phyloP scores from a whole-genome alignment of 768 basidiomycete species.

The Mycena vitilis region DNA sequence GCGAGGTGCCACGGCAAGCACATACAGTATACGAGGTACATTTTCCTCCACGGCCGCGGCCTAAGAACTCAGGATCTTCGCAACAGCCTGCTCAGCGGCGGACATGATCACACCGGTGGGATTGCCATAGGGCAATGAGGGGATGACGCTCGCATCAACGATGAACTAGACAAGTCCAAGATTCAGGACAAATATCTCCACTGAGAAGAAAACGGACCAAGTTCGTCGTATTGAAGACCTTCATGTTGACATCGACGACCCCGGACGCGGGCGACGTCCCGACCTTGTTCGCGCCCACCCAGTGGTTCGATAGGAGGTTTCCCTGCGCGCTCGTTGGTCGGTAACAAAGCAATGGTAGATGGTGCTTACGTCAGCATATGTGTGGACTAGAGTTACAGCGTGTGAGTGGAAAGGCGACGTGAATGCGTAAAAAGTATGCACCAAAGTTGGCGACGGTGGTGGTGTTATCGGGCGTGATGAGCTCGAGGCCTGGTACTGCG shows the following conservation, averaged over 20 bases:
- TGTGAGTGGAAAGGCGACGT: conserved; percentile 12
- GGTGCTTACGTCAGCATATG: conserved; percentile 46
- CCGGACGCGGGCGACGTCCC: conserved; percentile 46
- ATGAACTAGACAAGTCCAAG: conserved; percentile 43
- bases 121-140: conserved; percentile 67
- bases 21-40: no score
- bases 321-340: conserved; percentile 35
- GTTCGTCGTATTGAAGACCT: conserved; percentile 62
- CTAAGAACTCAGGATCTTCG: conserved; percentile 55
- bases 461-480: conserved; percentile 72
- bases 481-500: conserved; percentile 59
- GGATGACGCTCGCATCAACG: conserved; percentile 45
- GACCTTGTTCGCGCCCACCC: conserved; percentile 68
- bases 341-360: neutral
- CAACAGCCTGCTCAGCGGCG: conserved; percentile 66
- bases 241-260: conserved; percentile 70
- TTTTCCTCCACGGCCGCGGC: no score
- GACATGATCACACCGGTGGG: conserved; percentile 69
- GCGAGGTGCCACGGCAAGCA: no score
- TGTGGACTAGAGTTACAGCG: conserved; percentile 46
- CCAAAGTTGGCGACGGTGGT: conserved; percentile 66
- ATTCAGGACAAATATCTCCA: conserved; percentile 1
- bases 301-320: conserved; percentile 71
- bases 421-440: conserved; percentile 36
- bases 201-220: conserved; percentile 49